These are phyloP conservation scores for Persicaria maculosa DNA, from an alignment of 148 eudicot species.

Conservation along the genomic window DNA sequence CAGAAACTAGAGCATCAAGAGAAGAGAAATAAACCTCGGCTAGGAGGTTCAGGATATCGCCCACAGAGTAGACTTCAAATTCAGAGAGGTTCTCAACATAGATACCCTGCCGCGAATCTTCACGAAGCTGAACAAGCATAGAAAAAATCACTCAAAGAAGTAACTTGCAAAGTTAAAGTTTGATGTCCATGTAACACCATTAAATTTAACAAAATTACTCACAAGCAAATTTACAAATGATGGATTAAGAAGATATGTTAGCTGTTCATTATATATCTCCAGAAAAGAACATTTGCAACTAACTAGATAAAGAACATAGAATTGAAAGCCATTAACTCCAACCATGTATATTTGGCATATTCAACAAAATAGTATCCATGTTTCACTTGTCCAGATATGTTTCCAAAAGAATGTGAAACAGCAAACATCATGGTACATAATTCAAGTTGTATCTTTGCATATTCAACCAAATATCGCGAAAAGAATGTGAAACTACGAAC, in stretches of 20 bases:
- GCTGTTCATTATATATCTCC: slow-evolving; percentile 96
- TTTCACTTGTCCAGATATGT: neutral
- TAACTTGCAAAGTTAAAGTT: neutral
- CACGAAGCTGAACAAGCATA: slow-evolving; percentile 54
- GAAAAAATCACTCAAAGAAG: slow-evolving; percentile 11
- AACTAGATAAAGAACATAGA: slow-evolving; percentile 22
- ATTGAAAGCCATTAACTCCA: neutral
- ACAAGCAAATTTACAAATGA: slow-evolving; percentile 86
- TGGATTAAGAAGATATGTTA: slow-evolving; percentile 92
- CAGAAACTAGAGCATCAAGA: neutral
- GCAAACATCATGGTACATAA: neutral
- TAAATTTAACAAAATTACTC: slow-evolving; percentile 17
- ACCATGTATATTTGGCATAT: no score
- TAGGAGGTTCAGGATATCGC: slow-evolving; percentile 77
- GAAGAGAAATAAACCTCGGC: slow-evolving; percentile 45
- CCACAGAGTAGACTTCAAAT: slow-evolving; percentile 84
- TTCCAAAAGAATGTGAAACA: neutral
- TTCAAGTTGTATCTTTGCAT: no score
- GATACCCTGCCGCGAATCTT: slow-evolving; percentile 83
- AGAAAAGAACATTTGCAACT: slow-evolving; percentile 93
- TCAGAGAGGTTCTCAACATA: slow-evolving; percentile 96
- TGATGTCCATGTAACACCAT: neutral
- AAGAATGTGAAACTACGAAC: neutral
- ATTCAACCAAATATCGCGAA: neutral
- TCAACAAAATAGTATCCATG: neutral